Evolutionary conservation across 331 rosid genomes (phyloP), one percentile per base, ranked within the genome.

Genomic region (Pyracantha coccinea): DNA sequence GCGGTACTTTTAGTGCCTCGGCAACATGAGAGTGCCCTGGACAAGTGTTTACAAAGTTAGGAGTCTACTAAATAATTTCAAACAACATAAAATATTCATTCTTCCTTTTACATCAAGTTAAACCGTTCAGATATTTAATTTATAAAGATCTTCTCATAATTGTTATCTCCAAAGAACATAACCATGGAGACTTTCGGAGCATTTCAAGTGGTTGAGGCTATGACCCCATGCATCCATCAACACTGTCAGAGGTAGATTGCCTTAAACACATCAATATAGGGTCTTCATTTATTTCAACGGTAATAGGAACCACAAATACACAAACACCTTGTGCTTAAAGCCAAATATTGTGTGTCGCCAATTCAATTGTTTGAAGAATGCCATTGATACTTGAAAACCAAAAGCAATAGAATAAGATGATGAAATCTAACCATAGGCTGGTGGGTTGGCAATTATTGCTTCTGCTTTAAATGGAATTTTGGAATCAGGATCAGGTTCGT

Each of bases 391-490:
- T 38, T 33, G 20, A 75, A 64, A 74, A 60, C 27, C 14, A 19
- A 21, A 61, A 28, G 21, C 38, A 53, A 57, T 21, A 14, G 23
- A 58, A 19, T 75, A 61, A 53, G 68, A 19, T 57, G 73, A 54
- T 11, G 25, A 67, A 78, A 71, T 66, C 95, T 89, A 83, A 92
- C 99, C 99, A 84, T 94, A 90, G 78, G 97, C 92, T 35, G 99
- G 99, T 57, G 99, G 97, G 53, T 94, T 94, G 79, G 99, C 93
- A 82, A 94, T 92, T 83, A 94, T 90, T 2, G 99, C 97, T 25
- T 90, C 91, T 21, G 87, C 97, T 65, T 66, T 72, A 81, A 94
- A 94, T 20, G 79, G 81, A 82, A 84, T 47, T 11, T 80, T 75
- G 68, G 91, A 79, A 16, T 83, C 90, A 15, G 91, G 97, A 78